phyloP scores from a whole-genome alignment of 2,329 filamentous ascomycete species.

The Penicillium sp. region DNA sequence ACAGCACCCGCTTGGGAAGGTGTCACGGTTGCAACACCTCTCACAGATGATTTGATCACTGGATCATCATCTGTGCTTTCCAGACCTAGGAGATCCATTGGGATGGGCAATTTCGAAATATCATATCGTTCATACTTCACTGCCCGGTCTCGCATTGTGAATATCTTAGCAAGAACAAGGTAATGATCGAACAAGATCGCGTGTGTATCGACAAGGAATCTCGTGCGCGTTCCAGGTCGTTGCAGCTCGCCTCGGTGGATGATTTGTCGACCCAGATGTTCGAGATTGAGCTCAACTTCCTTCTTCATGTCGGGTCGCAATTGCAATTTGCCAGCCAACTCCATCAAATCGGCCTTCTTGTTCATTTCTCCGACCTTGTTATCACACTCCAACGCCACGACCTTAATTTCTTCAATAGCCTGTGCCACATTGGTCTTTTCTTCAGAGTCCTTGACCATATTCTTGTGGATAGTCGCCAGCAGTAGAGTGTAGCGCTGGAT shows the following conservation, averaged over 20 bases:
- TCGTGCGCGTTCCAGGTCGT: conserved; percentile 78
- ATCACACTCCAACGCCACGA: conserved; percentile 87
- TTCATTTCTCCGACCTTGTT: conserved; percentile 87
- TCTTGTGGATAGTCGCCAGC: conserved; percentile 77
- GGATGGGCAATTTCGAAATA: conserved; percentile 90
- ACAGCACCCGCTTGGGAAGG: conserved; percentile 51
- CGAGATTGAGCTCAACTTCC: conserved; percentile 77
- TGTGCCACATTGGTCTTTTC: conserved; percentile 81
- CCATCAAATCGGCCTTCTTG: conserved; percentile 84
- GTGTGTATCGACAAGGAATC: conserved; percentile 94
- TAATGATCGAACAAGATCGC: conserved; percentile 96
- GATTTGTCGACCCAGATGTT: conserved; percentile 88
- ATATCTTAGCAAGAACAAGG: conserved; percentile 81
- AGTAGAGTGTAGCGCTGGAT: conserved; percentile 87
- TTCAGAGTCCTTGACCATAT: conserved; percentile 78
- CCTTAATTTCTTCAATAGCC: conserved; percentile 88
- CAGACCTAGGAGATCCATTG: conserved; percentile 90
- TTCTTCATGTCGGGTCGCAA: conserved; percentile 84
- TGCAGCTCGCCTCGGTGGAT: conserved; percentile 87
- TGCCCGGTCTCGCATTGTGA: conserved; percentile 66
- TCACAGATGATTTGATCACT: conserved; percentile 74
- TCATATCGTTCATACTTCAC: conserved; percentile 81
- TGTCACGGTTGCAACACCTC: conserved; percentile 64
- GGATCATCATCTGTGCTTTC: conserved; percentile 92
- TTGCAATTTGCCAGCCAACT: conserved; percentile 78